Evolutionary conservation across 208 protist species (phyloP), one percentile per base, ranked within the genome.

Genomic region (Wallacemonas collosoma): DNA sequence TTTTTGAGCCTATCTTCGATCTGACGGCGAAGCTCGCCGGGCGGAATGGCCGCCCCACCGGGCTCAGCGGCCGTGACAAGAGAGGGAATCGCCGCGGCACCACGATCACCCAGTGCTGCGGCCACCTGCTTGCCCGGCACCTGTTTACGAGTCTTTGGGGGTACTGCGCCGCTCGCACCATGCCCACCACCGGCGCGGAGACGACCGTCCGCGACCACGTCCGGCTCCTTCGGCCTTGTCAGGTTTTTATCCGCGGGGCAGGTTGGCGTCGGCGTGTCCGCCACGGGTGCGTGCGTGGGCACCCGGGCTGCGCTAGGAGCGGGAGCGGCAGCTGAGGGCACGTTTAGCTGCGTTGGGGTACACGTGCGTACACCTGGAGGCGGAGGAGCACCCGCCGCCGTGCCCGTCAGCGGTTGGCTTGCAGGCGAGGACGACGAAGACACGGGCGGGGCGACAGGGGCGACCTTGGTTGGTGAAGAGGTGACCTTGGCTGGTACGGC

Each of bases 311-410:
- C 36, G 55, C 26, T 50, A 12, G 41, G 5, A n/a, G 58, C 39
- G 9, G 58, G 11, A n/a, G 41, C 6, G 14, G 47, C 1, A 9
- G 35, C 41, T 26, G 6, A 15, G 15, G 62, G 62, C 11, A 11
- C 7, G 50, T 62, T 43, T 38, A 62, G 38, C 47, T 69, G 64
- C 4, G 64, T 69, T 8, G 64, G 64, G 12, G 64, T 69, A 48
- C 64, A 69, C 26, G 64, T 55, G 12, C 64, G 64, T 48, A 69
- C 36, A 5, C 51, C 64, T 11, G 44, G 48, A 3, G 64, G 50
- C 4, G 64, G 64, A 15, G 64, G 26, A 17, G 48, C 6, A 8
- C 47, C 26, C 36, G 56, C 55, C 39, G 55, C 41, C 51, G 38
- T n/a, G 69, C 2, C n/a, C 44, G n/a, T 50, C 0, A 26, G 26